Evolutionary conservation across 495 filamentous ascomycete species (phyloP), one percentile per base, ranked within the genome.

Genomic region (Aspergillus avenaceus): DNA sequence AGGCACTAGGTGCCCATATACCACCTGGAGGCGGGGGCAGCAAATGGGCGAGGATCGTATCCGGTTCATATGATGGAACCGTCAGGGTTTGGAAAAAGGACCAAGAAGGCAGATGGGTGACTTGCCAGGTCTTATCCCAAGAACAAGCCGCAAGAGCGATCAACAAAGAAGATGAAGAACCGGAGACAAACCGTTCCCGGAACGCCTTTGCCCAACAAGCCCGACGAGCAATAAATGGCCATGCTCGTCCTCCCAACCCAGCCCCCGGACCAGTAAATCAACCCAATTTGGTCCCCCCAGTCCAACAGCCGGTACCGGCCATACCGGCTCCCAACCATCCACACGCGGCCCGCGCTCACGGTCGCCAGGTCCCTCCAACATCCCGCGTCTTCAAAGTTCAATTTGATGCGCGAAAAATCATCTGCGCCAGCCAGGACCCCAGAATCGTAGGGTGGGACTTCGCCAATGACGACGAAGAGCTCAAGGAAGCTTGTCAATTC

Each of bases 381-480:
- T 79, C 83, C 12, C 70, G 93, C 23, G 88, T 98, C n/a, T 98
- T 97, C 72, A 98, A 98, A 69, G 76, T 97, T 22, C 95, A 98
- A 71, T 98, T 97, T 58, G 93, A 98, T 60, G 85, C 91, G 0
- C 79, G 92, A 38, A 84, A 91, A 62, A 95, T 98, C 64, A 87
- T 98, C 46, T 96, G 91, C 69, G 95, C 92, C 56, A 89, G 85
- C 41, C 90, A 96, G 59, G 87, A 93, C 49, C 86, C 84, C 25
- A 83, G 85, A 43, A 97, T 98, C 52, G 89, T 97, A 3, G 93
- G 91, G 4, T 98, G 93, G 93, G 93, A 98, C 70, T 98, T 96
- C 76, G 92, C 90, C 42, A 87, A 87, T 56, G 87, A 81, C n/a
- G 93, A 98, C 45, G 71, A 81, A 58, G 83, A 91, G 53, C 83